Conservation (phyloP, 1,284 basidiomycete species). For the Ceratobasidium sp. region DNA sequence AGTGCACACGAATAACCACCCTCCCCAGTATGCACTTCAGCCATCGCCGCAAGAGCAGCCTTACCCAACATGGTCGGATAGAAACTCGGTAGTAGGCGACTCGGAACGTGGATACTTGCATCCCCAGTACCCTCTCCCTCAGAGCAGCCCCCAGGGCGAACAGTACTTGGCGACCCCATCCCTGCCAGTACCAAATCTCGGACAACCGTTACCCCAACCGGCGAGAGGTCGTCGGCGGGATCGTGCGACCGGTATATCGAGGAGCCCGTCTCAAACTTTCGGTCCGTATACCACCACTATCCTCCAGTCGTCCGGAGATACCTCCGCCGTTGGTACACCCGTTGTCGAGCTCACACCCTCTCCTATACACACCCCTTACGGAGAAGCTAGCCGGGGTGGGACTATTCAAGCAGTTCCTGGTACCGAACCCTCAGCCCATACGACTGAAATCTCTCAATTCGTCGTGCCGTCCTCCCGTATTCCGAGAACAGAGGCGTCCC, state of each 20-base stretch:
- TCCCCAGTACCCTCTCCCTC: not conserved
- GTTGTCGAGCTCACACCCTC: constrained; percentile 9
- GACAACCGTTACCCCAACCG: not conserved
- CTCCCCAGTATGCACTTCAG: constrained; percentile 9
- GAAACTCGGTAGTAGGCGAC: not conserved
- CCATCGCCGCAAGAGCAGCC: not conserved
- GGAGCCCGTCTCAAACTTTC: constrained; percentile 12
- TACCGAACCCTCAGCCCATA: constrained; percentile 3
- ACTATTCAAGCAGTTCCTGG: not conserved
- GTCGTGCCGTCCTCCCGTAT: constrained; percentile 42
- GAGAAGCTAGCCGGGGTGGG: not conserved
- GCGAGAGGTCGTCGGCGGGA: not conserved
- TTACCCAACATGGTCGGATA: not conserved
- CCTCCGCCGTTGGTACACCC: not conserved
- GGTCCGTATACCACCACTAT: constrained; percentile 34
- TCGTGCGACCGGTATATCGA: not conserved
- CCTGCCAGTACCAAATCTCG: not conserved
- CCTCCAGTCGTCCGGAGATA: not conserved
- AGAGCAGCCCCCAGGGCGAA: not conserved
- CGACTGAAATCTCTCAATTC: constrained; percentile 25
- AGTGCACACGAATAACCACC: constrained; percentile 4
- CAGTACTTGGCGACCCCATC: not conserved
- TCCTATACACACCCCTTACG: not conserved
- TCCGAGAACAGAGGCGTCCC: constrained; percentile 19
- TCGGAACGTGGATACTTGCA: constrained; percentile 3